Conservation (phyloP, 148 eudicot genomes). For the Rhododendron griersonianum region DNA sequence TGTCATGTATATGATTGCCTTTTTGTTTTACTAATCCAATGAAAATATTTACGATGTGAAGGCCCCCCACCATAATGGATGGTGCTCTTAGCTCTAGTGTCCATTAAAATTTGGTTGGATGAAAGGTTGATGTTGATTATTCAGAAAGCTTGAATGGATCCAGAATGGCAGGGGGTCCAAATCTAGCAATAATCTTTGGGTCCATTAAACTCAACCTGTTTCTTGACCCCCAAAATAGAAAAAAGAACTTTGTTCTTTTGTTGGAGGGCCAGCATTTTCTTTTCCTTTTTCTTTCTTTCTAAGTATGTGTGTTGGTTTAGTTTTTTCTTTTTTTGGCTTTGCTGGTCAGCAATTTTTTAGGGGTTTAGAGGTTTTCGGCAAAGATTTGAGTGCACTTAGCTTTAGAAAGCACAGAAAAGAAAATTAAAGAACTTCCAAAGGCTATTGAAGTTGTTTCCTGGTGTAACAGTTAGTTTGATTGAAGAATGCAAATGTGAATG, state of each 20-base stretch:
- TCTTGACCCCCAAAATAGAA: neutral
- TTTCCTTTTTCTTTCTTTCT: neutral
- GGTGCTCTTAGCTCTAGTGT: neutral
- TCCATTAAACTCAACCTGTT: neutral
- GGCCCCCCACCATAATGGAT: neutral
- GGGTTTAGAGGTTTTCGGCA: neutral
- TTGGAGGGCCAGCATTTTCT: neutral
- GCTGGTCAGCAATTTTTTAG: neutral
- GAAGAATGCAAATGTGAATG: neutral
- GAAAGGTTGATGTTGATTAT: constrained; percentile 9
- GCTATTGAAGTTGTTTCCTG: neutral
- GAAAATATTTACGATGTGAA: neutral
- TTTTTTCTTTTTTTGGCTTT: neutral
- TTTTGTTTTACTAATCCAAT: neutral
- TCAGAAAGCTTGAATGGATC: neutral
- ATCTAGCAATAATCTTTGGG: neutral
- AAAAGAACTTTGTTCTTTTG: neutral
- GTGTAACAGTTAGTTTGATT: neutral
- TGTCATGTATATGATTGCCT: neutral
- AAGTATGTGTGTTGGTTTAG: neutral
- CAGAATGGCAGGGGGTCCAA: neutral
- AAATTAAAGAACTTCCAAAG: neutral
- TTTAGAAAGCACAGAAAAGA: neutral
- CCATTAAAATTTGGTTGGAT: neutral
- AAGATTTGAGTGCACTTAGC: neutral